A percentile compares a stretch with the other conserved stretches of the same genome.
phyloP scores from a whole-genome alignment of 306 rosid genomes.

The Trichosanthes truncata region DNA sequence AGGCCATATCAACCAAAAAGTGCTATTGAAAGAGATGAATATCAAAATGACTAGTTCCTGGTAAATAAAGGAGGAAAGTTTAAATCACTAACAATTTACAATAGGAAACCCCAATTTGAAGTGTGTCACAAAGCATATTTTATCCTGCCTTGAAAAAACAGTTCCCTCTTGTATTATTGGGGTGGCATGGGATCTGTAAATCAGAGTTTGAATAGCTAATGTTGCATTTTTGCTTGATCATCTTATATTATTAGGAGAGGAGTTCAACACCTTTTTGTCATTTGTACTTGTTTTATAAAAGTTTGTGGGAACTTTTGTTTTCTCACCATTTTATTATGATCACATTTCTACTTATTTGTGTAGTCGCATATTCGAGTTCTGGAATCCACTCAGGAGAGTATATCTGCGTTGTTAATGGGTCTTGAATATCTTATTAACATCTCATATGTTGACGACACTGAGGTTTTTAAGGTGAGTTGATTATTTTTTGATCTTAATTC shows the following conservation, averaged over 20 bases:
- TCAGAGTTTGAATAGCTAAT: background rate
- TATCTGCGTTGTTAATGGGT: conserved; percentile 65
- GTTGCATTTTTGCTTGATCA: background rate
- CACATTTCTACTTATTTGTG: conserved; percentile 3
- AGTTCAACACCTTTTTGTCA: background rate
- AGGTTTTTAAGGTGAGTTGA: conserved; percentile 76
- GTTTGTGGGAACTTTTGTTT: background rate
- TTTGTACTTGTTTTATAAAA: background rate
- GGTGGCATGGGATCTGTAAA: background rate
- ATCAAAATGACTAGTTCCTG: background rate
- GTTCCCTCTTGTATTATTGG: background rate
- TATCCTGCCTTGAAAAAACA: background rate
- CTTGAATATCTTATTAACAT: conserved; percentile 92
- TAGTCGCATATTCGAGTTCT: conserved; percentile 78
- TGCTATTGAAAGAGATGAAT: background rate
- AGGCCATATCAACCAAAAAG: background rate
- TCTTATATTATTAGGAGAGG: background rate
- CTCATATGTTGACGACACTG: conserved; percentile 91
- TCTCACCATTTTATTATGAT: background rate
- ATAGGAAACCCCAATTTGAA: background rate
- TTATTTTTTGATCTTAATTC: background rate
- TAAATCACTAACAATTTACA: background rate
- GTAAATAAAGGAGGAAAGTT: background rate
- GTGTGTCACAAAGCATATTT: background rate
- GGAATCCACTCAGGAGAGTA: conserved; percentile 69